Evolutionary conservation across 331 rosid species (phyloP).

Genomic region (Acacia pycnantha): DNA sequence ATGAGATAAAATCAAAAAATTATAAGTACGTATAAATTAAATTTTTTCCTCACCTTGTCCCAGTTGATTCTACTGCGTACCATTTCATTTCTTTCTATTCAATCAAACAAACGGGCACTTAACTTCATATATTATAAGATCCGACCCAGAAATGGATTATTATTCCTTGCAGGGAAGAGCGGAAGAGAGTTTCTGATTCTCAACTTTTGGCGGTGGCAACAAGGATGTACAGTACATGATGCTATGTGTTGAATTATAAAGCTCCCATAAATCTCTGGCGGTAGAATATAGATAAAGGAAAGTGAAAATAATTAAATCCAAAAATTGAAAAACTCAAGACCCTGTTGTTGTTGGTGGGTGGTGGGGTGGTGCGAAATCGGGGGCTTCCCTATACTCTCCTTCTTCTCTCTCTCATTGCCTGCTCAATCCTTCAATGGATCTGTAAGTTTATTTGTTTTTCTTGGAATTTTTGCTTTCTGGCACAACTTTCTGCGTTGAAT

Average conservation of each 20-base stretch:
- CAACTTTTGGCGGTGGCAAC: not conserved
- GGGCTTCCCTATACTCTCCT: conserved; percentile 42
- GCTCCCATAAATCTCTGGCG: not conserved
- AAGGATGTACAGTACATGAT: not conserved
- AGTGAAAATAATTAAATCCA: not conserved
- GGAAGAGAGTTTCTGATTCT: not conserved
- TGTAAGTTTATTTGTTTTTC: conserved; percentile 36
- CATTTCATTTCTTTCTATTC: too few relatives aligned
- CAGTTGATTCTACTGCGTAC: too few relatives aligned
- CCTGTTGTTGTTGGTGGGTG: conserved; percentile 41
- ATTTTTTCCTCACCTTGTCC: too few relatives aligned
- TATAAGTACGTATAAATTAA: too few relatives aligned
- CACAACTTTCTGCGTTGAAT: conserved; percentile 31
- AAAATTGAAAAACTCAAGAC: conserved; percentile 23
- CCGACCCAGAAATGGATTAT: not conserved
- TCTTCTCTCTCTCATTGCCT: conserved; percentile 26
- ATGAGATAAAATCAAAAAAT: too few relatives aligned
- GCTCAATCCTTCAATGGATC: conserved; percentile 47
- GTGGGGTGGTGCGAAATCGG: conserved; percentile 57
- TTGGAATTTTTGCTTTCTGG: not conserved
- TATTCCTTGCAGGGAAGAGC: not conserved
- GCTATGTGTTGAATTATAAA: not conserved
- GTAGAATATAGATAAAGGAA: not conserved
- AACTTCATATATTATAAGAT: too few relatives aligned
- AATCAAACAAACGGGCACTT: too few relatives aligned